Evolutionary conservation across 306 rosid species (phyloP).

Genomic region (Inga leiocalycina): DNA sequence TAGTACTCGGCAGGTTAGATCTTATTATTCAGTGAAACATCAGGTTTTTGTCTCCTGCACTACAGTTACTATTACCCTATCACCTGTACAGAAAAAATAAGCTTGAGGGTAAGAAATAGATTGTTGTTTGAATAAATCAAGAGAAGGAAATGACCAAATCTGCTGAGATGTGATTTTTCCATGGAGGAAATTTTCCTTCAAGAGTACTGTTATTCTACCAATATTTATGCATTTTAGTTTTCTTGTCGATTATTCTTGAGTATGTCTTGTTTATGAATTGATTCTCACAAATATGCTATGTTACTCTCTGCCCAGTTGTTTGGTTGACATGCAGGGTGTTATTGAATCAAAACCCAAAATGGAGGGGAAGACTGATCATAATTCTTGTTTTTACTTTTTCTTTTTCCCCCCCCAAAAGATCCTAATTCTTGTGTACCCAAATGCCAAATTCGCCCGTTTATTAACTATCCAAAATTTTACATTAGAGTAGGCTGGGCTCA

Average conservation of each 20-base stretch:
- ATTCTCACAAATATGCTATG: constrained; percentile 16
- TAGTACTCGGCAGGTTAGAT: neutral
- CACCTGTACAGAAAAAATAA: constrained; percentile 17
- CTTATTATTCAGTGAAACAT: constrained; percentile 5
- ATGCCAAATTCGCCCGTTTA: neutral
- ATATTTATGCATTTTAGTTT: neutral
- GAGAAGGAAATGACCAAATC: neutral
- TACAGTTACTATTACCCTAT: constrained; percentile 16
- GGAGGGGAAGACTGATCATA: neutral
- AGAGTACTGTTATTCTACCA: neutral
- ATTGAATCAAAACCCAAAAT: neutral
- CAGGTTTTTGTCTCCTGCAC: constrained; percentile 18
- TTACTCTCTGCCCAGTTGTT: neutral
- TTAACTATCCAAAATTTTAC: constrained; percentile 8
- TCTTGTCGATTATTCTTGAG: neutral
- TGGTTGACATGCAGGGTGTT: neutral
- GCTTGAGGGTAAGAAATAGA: constrained; percentile 17
- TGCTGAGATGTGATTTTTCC: neutral
- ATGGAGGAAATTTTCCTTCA: neutral
- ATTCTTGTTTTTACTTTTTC: too few relatives aligned
- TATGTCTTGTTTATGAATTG: constrained; percentile 1
- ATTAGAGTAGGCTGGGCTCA: neutral
- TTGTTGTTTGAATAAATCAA: neutral
- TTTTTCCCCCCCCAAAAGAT: neutral
- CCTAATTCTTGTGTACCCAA: neutral